Conservation (phyloP, 768 basidiomycete genomes). For the Termitomyces sp. region DNA sequence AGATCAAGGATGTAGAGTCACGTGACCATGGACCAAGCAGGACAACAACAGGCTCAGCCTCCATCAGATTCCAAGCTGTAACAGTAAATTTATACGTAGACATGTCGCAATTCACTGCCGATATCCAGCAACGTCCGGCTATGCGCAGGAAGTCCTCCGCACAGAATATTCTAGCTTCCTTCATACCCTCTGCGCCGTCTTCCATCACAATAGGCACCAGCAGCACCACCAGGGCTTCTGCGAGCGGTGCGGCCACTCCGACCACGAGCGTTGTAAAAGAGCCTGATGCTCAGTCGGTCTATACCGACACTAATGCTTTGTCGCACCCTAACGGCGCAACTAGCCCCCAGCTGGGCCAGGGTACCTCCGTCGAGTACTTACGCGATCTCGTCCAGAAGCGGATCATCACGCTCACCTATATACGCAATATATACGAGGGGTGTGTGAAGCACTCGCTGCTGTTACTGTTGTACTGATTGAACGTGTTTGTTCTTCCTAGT, state of each 20-base stretch:
- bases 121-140: constrained; percentile 40
- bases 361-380: constrained; percentile 73
- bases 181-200: constrained; percentile 44
- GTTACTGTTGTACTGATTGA: neutral
- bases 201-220: constrained; percentile 26
- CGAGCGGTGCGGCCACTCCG: constrained; percentile 35
- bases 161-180: constrained; percentile 75
- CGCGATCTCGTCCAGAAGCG: constrained; percentile 80
- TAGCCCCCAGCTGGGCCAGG: constrained; percentile 49
- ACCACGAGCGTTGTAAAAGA: constrained; percentile 47
- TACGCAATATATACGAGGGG: constrained; percentile 86
- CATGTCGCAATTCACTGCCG: constrained; percentile 36
- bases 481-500: constrained; percentile 29
- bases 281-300: constrained; percentile 69
- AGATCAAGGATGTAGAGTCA: constrained; percentile 13
- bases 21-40: constrained; percentile 12
- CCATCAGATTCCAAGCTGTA: constrained; percentile 4
- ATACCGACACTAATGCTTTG: constrained; percentile 36
- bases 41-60: neutral
- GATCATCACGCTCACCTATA: constrained; percentile 79
- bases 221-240: constrained; percentile 28
- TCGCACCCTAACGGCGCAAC: constrained; percentile 30
- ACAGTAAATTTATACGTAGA: neutral
- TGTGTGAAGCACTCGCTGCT: constrained; percentile 29
- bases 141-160: constrained; percentile 86